Evolutionary conservation across 352 stramenopile genomes (phyloP), one percentile per base, ranked within the genome.

Genomic region (Thraustochytrium striatum): DNA sequence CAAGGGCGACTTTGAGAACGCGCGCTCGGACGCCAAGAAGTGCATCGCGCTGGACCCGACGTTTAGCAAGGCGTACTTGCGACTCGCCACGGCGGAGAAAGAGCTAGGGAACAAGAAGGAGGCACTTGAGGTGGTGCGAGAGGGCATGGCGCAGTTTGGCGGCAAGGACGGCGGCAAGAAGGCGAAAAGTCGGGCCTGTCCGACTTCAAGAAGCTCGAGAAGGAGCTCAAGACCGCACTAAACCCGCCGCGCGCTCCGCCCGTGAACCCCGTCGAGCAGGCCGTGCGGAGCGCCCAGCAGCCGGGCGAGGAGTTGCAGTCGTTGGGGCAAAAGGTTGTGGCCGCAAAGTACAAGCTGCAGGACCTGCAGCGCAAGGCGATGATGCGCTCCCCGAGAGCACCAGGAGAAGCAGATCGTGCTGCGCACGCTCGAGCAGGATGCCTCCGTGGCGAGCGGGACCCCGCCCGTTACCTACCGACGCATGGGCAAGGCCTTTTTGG

Each of bases 41-140:
- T 96, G 91, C 82, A 88, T 95, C 36, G 69, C 85, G 44, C 19
- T 95, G 32, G 93, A 96, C 83, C 85, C 88, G 2, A 82, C 90
- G 72, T 96, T 95, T 79, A 87, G 95, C 72, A 96, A 96, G 83
- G 91, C 85, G 65, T 96, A 95, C 86, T 89, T 95, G 83, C 90
- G 91, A 58, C 87, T 92, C 72, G 91, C 88, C 43, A 85, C 92
- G 36, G 90, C 90, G 47, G 87, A 94, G 39, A 93, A 92, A 79
- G 86, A 86, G 7, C 79, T 95, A 33, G 41, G 50, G 19, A 62
- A 83, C 36, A 68, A 59, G 16, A 39, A 84, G 25, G 82, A 83
- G 39, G 82, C 73, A 2, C 44, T 85, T 44, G 39, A 72, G 16
- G 47, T 72, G 13, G 33, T 86, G 2, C 57, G 41, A 25, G 33